Percentiles rank a stretch among this genome's conserved stretches.
Conservation (phyloP, 2,329 filamentous ascomycete species). For the Fusarium sp. region DNA sequence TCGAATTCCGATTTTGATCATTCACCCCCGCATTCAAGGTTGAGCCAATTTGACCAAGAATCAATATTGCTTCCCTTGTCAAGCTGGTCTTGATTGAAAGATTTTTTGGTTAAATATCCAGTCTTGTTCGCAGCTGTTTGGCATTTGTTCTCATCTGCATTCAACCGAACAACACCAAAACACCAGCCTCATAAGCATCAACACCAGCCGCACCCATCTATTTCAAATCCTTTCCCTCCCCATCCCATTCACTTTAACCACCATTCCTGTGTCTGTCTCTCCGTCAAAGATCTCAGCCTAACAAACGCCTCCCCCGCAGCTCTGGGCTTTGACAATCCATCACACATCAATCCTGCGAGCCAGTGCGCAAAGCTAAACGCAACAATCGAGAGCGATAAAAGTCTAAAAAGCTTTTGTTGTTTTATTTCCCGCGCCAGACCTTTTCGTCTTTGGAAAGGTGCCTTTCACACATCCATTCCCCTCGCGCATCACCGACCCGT, state of each 20-base stretch:
- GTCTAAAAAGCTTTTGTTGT: conserved; percentile 2
- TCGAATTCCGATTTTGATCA: conserved; percentile 35
- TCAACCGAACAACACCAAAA: conserved; percentile 1
- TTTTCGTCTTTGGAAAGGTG: conserved; percentile 27
- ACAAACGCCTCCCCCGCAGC: conserved; percentile 26
- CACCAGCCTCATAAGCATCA: conserved; percentile 10
- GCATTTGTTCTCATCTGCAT: neutral
- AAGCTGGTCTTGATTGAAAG: conserved; percentile 40
- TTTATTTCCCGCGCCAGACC: neutral
- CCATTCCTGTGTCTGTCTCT: conserved; percentile 24
- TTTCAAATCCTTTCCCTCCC: conserved; percentile 6
- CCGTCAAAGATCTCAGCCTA: neutral
- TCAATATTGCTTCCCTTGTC: conserved; percentile 41
- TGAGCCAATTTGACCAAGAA: neutral
- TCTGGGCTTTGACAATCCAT: neutral
- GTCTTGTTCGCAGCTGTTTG: conserved; percentile 8
- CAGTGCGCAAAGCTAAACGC: neutral
- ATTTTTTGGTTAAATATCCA: conserved; percentile 31
- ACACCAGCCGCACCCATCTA: conserved; percentile 14
- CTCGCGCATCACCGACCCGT: conserved; percentile 15
- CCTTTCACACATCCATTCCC: neutral
- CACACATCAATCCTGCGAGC: conserved; percentile 1
- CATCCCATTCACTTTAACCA: conserved; percentile 29
- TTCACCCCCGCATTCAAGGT: no score
- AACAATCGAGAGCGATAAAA: conserved; percentile 26